Evolutionary conservation across 225 moss, liverwort and hornwort species (phyloP).

Genomic region (Thuidium tamariscinum): DNA sequence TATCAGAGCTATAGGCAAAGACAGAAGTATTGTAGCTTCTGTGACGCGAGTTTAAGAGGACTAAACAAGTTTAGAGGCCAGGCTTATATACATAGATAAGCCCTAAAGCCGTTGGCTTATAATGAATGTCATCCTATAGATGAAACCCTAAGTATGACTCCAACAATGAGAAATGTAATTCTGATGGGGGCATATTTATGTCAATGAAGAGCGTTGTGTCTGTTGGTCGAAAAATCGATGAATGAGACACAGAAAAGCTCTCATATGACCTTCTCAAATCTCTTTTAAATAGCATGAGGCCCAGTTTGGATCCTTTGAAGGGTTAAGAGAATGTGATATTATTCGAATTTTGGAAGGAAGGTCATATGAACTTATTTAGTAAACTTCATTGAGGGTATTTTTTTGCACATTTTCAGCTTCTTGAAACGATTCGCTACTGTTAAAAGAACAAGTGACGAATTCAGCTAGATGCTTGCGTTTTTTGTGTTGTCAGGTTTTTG

Average conservation of each 20-base stretch:
- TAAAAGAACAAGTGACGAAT: neutral
- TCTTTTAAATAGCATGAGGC: neutral
- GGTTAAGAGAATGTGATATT: neutral
- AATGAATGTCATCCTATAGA: too few relatives aligned
- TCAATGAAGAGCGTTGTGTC: neutral
- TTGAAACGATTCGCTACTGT: neutral
- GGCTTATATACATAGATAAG: too few relatives aligned
- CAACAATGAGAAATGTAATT: too few relatives aligned
- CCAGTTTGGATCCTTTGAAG: neutral
- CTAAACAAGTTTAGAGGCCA: too few relatives aligned
- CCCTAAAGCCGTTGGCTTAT: too few relatives aligned
- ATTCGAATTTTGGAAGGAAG: neutral
- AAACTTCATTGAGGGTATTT: neutral
- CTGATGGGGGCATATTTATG: neutral
- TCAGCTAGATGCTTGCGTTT: neutral
- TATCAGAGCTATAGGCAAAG: too few relatives aligned
- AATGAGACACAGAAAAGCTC: neutral
- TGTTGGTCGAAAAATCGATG: neutral
- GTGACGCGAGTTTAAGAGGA: too few relatives aligned
- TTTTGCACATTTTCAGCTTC: neutral
- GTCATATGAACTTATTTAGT: neutral
- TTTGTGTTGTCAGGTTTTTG: slow-evolving; percentile 49
- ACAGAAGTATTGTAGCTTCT: too few relatives aligned
- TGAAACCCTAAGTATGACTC: too few relatives aligned
- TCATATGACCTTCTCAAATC: neutral